Base-by-base conservation (phyloP, 2,329 filamentous ascomycete genomes). In the Trichothecium sympodiale region DNA sequence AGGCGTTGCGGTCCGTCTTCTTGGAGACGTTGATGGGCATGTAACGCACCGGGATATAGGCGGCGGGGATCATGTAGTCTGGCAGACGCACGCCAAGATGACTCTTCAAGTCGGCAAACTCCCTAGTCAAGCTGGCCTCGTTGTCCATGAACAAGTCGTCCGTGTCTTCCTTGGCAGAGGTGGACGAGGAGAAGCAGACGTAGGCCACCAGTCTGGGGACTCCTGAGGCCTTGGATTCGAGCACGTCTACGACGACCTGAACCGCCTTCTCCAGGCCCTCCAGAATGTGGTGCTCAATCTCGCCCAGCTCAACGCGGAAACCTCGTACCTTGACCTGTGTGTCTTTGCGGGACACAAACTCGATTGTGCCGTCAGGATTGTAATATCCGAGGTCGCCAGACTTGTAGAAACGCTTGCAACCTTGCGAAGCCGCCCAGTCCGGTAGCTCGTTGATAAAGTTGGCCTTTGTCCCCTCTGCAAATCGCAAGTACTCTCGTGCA, bases 321-420 rank as follows among this genome's bases (percentile, higher is more conserved):
- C 75, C 75, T 17, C 64, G 60, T 9, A 76, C 49, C 47, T 76
- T 76, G 33, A 75, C 61, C 46, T 75, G 71, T 0, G 60, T 61
- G 42, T 75, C 71, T 41, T 69, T 70, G 17, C 71, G 57, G 31
- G 68, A 68, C 33, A 67, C 45, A 34, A 61, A 67, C 1, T 56
- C 43, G 8, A 69, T 46, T 29, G 48, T 46, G 2, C 60, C 58
- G 33, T 64, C 54, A 1, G 48, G 45, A 28, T 36, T 28, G 29
- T 38, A 38, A n/a, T 26, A 28, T 4, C 20, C 39, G 7, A 42
- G 33, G 30, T 43, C 43, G 4, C 38, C 38, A 3, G 43, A 40
- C 26, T 30, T 17, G 34, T 43, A 45, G 16, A 45, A n/a, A n/a
- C n/a, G 15, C 8, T 34, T 28, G 3, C 17, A n/a, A 28, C 20